Base-by-base conservation (phyloP, 2,329 filamentous ascomycete genomes). In the Ceratocystis diversiconidia region DNA sequence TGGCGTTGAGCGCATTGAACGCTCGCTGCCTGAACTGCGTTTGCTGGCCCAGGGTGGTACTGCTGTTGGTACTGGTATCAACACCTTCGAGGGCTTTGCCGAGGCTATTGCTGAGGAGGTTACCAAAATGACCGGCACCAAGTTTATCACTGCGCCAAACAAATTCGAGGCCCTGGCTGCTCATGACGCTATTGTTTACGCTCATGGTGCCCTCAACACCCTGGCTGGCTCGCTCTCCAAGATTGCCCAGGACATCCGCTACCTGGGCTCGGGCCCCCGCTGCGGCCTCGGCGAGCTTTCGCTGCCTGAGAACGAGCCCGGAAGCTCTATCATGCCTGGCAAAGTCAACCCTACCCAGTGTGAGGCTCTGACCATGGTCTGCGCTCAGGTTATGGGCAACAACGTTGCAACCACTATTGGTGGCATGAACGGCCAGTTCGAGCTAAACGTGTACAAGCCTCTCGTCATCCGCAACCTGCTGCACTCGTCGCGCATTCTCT, bases 291-390 rank as follows among this genome's bases (percentile, higher is more conserved):
- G 92, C 70, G 94, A 99, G 80, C 84, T 99, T 69, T 84, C 84
- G 73, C 85, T 99, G 63, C 94, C 94, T 30, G 94, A 99, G 80
- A 99, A 99, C 79, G 94, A 99, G 81, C 94, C 94, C 43, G 92
- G 92, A 69, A 94, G 88, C 73, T 95, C 89, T 71, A 97, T 99
- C 81, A 99, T 99, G 94, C 94, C 94, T 57, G 94, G 94, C 73
- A 99, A 99, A 82, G 94, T 99, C 75, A 99, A 99, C 81, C 94
- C 94, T 41, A 99, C 94, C 41, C 94, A 99, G 79, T 96, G 91
- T 78, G 94, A 99, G 81, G 89, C 91, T 68, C 80, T 99, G 76
- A 97, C 94, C 71, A 99, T 99, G 94, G 82, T 97, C 68, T 96
- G 92, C 80, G 85, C 90, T 22, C 94, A 99, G 78, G 92, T 99